Conservation (phyloP, 2,329 filamentous ascomycete species). For the Fusarium tanahbumbuense region DNA sequence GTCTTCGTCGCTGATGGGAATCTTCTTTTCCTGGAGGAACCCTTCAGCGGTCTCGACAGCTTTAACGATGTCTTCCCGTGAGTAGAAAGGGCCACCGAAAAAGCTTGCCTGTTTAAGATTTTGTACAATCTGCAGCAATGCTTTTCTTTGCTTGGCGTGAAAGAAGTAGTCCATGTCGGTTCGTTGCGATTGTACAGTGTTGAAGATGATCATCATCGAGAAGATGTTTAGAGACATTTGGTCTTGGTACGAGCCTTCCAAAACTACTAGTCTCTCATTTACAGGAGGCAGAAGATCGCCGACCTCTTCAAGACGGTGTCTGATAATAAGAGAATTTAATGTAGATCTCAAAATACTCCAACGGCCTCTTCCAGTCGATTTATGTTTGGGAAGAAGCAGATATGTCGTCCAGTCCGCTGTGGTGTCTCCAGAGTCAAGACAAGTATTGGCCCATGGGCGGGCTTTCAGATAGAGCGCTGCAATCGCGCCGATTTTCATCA, state of each 20-base stretch:
- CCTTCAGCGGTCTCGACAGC: constrained; percentile 73
- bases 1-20: constrained; percentile 71
- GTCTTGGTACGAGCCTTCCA: constrained; percentile 88
- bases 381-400: constrained; percentile 69
- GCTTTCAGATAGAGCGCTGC: constrained; percentile 78
- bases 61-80: constrained; percentile 68
- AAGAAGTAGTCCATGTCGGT: constrained; percentile 91
- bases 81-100: constrained; percentile 83
- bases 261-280: constrained; percentile 74
- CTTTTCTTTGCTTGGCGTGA: constrained; percentile 76
- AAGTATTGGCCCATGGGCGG: constrained; percentile 79
- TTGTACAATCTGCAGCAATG: constrained; percentile 74
- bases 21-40: constrained; percentile 73
- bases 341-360: constrained; percentile 73
- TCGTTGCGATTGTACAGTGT: constrained; percentile 88
- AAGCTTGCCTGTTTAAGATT: constrained; percentile 89
- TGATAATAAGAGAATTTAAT: constrained; percentile 83
- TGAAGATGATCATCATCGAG: constrained; percentile 83
- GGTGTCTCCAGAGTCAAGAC: constrained; percentile 64
- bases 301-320: constrained; percentile 80
- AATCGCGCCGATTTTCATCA: constrained; percentile 74
- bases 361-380: constrained; percentile 64
- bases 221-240: constrained; percentile 87
- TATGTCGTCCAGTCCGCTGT: constrained; percentile 78
- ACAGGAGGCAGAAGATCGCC: constrained; percentile 76